Percentiles rank a stretch among this genome's conserved stretches.
These are phyloP conservation scores for Zygosaccharomyces siamensis DNA, from an alignment of 805 yeast genomes.

Conservation along the genomic window DNA sequence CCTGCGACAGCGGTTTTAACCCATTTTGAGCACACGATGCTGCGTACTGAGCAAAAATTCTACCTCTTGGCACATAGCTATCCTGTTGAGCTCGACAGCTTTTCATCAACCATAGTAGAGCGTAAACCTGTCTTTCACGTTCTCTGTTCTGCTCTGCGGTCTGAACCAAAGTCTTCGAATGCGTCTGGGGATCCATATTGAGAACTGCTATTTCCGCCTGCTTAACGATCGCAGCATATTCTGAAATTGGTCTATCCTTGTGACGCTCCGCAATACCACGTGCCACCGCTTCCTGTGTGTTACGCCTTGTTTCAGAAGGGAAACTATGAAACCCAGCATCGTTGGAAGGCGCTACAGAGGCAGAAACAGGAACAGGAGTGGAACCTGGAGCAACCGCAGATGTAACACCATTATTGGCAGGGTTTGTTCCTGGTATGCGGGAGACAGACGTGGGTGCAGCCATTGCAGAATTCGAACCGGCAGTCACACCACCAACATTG, in stretches of 20 bases:
- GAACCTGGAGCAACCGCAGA: conserved; percentile 1
- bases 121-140: conserved; percentile 70
- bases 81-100: conserved; percentile 49
- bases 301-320: conserved; percentile 11
- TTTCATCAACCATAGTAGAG: conserved; percentile 72
- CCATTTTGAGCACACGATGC: conserved; percentile 50
- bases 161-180: conserved; percentile 28
- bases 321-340: conserved; percentile 2
- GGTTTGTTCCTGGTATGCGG: not conserved
- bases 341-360: conserved; percentile 4
- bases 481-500: not conserved
- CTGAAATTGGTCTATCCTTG: conserved; percentile 38
- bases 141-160: conserved; percentile 41
- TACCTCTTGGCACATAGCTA: conserved; percentile 58
- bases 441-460: not conserved
- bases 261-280: conserved; percentile 29
- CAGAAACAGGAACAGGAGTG: conserved; percentile 2
- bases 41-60: conserved; percentile 64
- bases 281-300: conserved; percentile 31
- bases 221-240: conserved; percentile 43
- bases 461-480: not conserved
- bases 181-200: conserved; percentile 30
- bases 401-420: conserved; percentile 2
- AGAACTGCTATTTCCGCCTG: conserved; percentile 37
- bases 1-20: conserved; percentile 62